Base-by-base conservation (phyloP, 345 rosid species). In the Eucalyptus tenuipes region DNA sequence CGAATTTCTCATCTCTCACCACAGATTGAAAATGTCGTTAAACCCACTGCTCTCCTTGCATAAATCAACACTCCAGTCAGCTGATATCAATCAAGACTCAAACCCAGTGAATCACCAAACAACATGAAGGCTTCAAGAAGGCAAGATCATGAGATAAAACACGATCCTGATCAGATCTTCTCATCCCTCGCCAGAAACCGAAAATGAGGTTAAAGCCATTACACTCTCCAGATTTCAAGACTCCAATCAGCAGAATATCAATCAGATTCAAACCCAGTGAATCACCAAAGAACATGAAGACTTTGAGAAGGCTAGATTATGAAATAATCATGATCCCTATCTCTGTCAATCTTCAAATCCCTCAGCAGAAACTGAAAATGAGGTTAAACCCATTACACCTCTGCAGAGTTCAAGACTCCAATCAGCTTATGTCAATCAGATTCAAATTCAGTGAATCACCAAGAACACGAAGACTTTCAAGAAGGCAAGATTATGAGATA, bases 1-100 rank as follows among this genome's bases (percentile, higher is more conserved):
- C 16, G 31, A 96, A 29, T 87, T 94, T 98, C 80, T 96, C 99
- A 86, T 95, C 99, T 85, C 98, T 98, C 81, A 96, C 3, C 42
- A 66, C 22, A 66, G 22, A 66, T 33, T 66, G 80, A 68, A 68
- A 68, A 18, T 33, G 81, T 33, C 6, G 44, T 18, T 71, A 33
- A 37, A 33, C 25, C 25, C 68, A 27, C 31, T 13, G 68, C 16
- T 1, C 66, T 59, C 16, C 42, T 37, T 17, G 22, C 24, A 68
- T 18, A 33, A 33, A 13, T 71, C 44, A 71, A 33, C 13, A 71
- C 81, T 68, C 25, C 44, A 71, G 13, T 71, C 42, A 15, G 50
- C 86, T 82, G 49, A 82, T 24, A 15, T 82, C 50, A 44, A 82
- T 42, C 13, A 68, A 66, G 44, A 68, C 37, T 68, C 44, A 33